Percentiles rank a stretch among this genome's conserved stretches.
phyloP scores from a whole-genome alignment of 78 protist genomes.

The Polysphondylium violaceum region DNA sequence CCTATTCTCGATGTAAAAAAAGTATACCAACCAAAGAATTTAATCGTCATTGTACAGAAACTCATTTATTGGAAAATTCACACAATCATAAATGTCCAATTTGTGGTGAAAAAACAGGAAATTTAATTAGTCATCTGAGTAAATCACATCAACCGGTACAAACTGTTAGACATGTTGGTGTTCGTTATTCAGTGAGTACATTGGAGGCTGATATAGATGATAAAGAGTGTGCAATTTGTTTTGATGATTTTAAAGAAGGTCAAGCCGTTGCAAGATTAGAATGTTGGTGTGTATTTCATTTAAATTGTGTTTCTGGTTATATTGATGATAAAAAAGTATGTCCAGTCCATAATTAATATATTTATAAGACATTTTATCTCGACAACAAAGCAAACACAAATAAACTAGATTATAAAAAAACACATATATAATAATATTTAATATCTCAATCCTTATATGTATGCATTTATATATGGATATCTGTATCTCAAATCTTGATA shows the following conservation, averaged over 20 bases:
- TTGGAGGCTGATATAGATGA: conserved; percentile 51
- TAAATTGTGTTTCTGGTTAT: conserved; percentile 32
- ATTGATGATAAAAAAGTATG: conserved; percentile 27
- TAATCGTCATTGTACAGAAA: conserved; percentile 60
- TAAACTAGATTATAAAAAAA: not conserved
- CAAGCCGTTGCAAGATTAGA: conserved; percentile 57
- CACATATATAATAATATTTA: not conserved
- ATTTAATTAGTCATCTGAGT: conserved; percentile 72
- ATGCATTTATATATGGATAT: no score
- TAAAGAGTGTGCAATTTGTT: conserved; percentile 64
- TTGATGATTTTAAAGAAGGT: conserved; percentile 57
- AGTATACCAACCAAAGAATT: conserved; percentile 29
- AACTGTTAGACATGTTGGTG: conserved; percentile 48
- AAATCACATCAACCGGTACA: conserved; percentile 43
- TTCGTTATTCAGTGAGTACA: conserved; percentile 50
- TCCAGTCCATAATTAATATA: conserved; percentile 58
- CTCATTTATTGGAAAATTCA: conserved; percentile 44
- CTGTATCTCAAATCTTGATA: no score
- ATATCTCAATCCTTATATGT: not conserved
- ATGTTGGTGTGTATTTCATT: conserved; percentile 74
- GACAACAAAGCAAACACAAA: not conserved
- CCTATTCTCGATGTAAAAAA: conserved; percentile 41
- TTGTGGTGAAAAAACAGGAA: conserved; percentile 39
- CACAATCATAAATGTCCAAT: conserved; percentile 47
- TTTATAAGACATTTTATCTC: not conserved